phyloP scores from a whole-genome alignment of 2,329 filamentous ascomycete species.

The Stylonectria norvegica region DNA sequence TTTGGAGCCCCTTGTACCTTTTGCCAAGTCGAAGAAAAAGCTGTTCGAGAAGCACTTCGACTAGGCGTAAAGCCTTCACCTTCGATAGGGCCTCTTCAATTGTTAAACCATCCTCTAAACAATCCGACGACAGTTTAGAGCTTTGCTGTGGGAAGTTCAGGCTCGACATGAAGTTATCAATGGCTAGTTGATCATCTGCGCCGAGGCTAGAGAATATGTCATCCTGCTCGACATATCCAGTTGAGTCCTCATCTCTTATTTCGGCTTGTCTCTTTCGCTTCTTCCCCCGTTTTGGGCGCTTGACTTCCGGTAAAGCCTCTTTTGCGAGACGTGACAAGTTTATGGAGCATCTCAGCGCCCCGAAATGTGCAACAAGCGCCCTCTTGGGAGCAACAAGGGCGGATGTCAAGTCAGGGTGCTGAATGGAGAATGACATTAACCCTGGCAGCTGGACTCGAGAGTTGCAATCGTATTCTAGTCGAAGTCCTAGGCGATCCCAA shows the following conservation, averaged over 20 bases:
- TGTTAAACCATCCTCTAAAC: not conserved
- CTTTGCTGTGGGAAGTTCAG: conserved; percentile 15
- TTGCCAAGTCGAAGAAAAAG: conserved; percentile 25
- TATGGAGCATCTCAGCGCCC: conserved; percentile 25
- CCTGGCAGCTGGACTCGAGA: conserved; percentile 9
- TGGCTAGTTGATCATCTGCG: conserved; percentile 23
- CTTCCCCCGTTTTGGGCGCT: conserved; percentile 2
- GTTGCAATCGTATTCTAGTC: conserved; percentile 20
- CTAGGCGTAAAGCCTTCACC: conserved; percentile 7
- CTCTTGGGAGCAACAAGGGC: conserved; percentile 27
- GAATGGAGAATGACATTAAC: conserved; percentile 32
- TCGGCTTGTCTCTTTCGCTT: conserved; percentile 10
- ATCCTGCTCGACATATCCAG: not conserved
- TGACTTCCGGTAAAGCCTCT: not conserved
- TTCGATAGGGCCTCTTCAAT: conserved; percentile 6
- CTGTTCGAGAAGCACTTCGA: conserved; percentile 23
- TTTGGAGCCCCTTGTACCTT: conserved; percentile 20
- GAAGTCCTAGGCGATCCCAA: conserved; percentile 32
- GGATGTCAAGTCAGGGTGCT: conserved; percentile 35
- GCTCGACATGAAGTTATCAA: conserved; percentile 28
- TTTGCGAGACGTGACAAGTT: conserved; percentile 13
- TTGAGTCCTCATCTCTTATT: not conserved
- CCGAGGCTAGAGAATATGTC: conserved; percentile 16
- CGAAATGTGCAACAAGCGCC: conserved; percentile 26
- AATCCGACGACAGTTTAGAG: too few relatives aligned